A percentile compares a stretch with the other conserved stretches of the same genome.
These are phyloP conservation scores for Dispira simplex DNA, from an alignment of 192 early-diverging fungal genomes.

Conservation along the genomic window DNA sequence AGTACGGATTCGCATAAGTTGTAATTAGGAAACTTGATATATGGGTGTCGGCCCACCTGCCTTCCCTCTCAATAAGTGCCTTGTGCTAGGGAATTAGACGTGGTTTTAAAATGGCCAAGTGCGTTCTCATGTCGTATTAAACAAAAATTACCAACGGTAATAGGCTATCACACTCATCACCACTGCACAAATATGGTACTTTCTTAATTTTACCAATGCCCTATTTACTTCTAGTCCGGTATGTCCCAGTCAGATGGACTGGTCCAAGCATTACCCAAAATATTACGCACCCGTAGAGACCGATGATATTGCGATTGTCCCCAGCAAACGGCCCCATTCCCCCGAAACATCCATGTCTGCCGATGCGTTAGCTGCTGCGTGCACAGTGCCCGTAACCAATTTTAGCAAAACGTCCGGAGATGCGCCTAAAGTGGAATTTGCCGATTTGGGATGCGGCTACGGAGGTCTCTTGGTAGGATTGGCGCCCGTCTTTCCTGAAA, in stretches of 20 bases:
- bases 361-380: not conserved
- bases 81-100: not conserved
- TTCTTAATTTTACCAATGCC: not conserved
- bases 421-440: conserved; percentile 61
- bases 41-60: no score
- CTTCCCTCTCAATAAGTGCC: not conserved
- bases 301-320: conserved; percentile 11
- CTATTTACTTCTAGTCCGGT: conserved; percentile 32
- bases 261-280: conserved; percentile 76
- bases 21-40: not conserved
- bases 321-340: conserved; percentile 10
- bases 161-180: not conserved
- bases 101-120: not conserved
- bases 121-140: not conserved
- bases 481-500: conserved; percentile 81
- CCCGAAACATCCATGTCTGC: not conserved
- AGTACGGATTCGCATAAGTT: conserved; percentile 12
- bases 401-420: not conserved
- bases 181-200: not conserved
- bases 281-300: conserved; percentile 28
- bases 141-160: not conserved
- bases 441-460: conserved; percentile 97
- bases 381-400: not conserved
- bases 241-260: conserved; percentile 69
- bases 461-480: conserved; percentile 82